Evolutionary conservation across 768 basidiomycete species (phyloP).

Genomic region (Suillus subaureus): DNA sequence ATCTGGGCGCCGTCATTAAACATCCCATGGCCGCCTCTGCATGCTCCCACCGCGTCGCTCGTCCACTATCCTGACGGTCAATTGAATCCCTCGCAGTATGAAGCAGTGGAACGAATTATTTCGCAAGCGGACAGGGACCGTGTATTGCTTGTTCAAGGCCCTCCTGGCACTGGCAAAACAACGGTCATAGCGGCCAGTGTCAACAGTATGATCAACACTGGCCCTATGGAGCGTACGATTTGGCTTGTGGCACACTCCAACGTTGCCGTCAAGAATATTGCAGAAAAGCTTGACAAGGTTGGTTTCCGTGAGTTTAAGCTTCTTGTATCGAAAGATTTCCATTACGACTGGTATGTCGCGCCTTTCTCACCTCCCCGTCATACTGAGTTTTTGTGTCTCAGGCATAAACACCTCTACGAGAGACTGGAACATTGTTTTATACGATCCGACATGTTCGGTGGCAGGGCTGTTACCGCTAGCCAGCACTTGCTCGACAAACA

Average conservation of each 20-base stretch:
- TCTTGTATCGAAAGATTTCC: constrained; percentile 47
- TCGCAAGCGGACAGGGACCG: constrained; percentile 24
- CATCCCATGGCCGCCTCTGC: constrained; percentile 18
- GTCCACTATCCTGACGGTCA: constrained; percentile 2
- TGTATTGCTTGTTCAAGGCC: constrained; percentile 35
- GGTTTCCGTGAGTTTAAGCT: constrained; percentile 39
- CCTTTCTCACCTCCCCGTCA: not conserved
- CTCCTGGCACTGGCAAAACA: constrained; percentile 49
- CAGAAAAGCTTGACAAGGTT: constrained; percentile 42
- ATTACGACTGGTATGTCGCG: constrained; percentile 43
- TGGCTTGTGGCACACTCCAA: constrained; percentile 53
- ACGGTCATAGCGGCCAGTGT: constrained; percentile 43
- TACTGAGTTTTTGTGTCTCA: constrained; percentile 19
- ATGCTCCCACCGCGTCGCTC: not conserved
- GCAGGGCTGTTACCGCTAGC: constrained; percentile 16
- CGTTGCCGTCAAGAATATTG: constrained; percentile 55
- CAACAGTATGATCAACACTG: constrained; percentile 20
- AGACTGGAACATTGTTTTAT: constrained; percentile 38
- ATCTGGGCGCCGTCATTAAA: constrained; percentile 31
- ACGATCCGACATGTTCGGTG: constrained; percentile 34
- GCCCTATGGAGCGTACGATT: constrained; percentile 19
- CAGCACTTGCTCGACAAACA: constrained; percentile 26
- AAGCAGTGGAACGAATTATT: constrained; percentile 33
- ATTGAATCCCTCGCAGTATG: constrained; percentile 31
- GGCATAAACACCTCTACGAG: constrained; percentile 55